A percentile compares a stretch with the other conserved stretches of the same genome.
These are phyloP conservation scores for Trypanosoma theileri DNA, from an alignment of 208 protist genomes.

Conservation along the genomic window DNA sequence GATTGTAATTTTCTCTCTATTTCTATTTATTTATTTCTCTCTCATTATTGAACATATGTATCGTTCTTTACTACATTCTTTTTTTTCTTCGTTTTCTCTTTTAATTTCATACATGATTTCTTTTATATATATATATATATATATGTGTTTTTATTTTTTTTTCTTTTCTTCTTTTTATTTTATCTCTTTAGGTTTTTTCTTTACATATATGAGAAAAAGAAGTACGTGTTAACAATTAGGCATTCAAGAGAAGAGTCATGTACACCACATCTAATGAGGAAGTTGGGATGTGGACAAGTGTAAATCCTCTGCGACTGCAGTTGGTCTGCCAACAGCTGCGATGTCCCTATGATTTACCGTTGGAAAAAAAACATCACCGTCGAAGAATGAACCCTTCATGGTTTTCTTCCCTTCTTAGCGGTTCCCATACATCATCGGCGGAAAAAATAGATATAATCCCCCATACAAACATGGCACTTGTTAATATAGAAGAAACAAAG, in stretches of 20 bases:
- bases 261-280: background rate
- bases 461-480: background rate
- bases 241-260: no score
- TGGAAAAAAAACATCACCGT: background rate
- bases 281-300: background rate
- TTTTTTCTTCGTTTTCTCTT: no score
- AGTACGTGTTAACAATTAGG: no score
- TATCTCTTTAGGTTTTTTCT: no score
- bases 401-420: constrained; percentile 9
- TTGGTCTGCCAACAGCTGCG: constrained; percentile 36
- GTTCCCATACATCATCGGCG: background rate
- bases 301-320: constrained; percentile 37
- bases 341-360: constrained; percentile 26
- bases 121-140: no score
- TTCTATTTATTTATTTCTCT: constrained; percentile 2
- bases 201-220: no score
- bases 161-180: no score
- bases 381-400: constrained; percentile 1
- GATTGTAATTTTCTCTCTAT: background rate
- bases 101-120: no score
- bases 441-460: background rate
- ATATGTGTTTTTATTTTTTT: no score
- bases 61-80: constrained; percentile 3
- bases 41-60: background rate
- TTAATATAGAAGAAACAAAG: background rate